Percentiles rank a stretch among this genome's conserved stretches.
Conservation (phyloP, 139 green algal species). For the Coelastrella sp. region DNA sequence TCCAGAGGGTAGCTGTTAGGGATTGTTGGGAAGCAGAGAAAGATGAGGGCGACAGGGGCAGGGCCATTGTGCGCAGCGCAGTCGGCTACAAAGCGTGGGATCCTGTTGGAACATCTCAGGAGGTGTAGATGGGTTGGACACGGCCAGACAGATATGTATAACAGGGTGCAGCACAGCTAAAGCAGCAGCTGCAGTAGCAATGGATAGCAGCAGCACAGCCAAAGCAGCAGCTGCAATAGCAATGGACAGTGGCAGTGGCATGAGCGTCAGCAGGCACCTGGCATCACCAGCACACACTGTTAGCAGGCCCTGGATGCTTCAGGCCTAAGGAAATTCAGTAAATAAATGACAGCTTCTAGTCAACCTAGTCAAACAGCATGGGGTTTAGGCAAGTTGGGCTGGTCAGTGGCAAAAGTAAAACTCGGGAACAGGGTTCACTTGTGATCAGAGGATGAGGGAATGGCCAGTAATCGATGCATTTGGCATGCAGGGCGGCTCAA, state of each 20-base stretch:
- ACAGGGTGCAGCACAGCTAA: background rate
- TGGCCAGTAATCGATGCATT: background rate
- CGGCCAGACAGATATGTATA: too few relatives aligned
- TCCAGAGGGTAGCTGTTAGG: background rate
- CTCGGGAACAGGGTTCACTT: background rate
- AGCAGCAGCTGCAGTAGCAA: background rate
- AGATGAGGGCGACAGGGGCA: background rate
- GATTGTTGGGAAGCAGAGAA: background rate
- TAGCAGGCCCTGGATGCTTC: too few relatives aligned
- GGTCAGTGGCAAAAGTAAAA: too few relatives aligned
- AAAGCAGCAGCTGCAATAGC: background rate
- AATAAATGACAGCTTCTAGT: too few relatives aligned
- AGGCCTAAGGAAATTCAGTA: too few relatives aligned
- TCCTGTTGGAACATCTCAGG: too few relatives aligned
- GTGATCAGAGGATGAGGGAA: background rate
- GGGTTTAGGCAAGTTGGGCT: too few relatives aligned
- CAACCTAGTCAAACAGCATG: too few relatives aligned
- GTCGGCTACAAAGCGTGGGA: too few relatives aligned
- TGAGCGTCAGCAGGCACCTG: background rate
- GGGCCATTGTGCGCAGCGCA: background rate
- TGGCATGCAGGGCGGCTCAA: too few relatives aligned
- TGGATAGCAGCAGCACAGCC: background rate
- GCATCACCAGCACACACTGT: too few relatives aligned
- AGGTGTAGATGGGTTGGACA: too few relatives aligned
- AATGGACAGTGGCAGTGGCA: background rate